phyloP scores from a whole-genome alignment of 2,329 filamentous ascomycete genomes.

The Dothiorella sarmentorum region DNA sequence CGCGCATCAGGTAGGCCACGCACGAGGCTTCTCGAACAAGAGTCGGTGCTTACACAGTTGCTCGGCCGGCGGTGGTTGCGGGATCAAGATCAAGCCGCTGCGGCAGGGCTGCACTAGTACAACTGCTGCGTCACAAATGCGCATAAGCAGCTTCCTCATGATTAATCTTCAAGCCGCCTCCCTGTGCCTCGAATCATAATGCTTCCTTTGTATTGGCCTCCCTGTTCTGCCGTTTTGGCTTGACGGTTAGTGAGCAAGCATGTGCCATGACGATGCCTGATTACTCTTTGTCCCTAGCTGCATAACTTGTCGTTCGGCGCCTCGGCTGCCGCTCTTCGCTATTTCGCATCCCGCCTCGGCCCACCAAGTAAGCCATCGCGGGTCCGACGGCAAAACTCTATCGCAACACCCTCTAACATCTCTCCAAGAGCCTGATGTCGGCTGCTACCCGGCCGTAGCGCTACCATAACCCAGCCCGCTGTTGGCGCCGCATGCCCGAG shows the following conservation, averaged over 20 bases:
- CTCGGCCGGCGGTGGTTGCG: conserved; percentile 7
- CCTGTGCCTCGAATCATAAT: not conserved
- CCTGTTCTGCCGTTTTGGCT: too few relatives aligned
- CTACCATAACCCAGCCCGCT: not conserved
- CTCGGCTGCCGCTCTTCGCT: conserved; percentile 4
- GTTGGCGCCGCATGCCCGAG: not conserved
- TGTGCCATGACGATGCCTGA: not conserved
- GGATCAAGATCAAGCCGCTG: not conserved
- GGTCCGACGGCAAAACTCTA: not conserved
- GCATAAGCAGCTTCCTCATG: not conserved
- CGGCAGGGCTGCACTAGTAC: not conserved
- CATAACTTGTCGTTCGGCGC: not conserved
- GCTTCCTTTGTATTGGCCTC: too few relatives aligned
- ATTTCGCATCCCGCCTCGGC: not conserved
- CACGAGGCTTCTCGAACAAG: not conserved
- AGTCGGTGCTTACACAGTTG: not conserved
- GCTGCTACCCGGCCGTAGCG: too few relatives aligned
- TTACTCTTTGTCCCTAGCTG: not conserved
- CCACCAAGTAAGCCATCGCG: not conserved
- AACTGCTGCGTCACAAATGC: not conserved
- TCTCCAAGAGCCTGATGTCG: not conserved
- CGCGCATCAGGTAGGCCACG: not conserved
- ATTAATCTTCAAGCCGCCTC: not conserved
- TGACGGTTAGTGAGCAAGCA: too few relatives aligned
- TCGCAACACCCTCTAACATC: not conserved